A percentile compares a stretch with the other conserved stretches of the same genome.
These are phyloP conservation scores for Diaporthe citri DNA, from an alignment of 2,329 filamentous ascomycete species.

Conservation along the genomic window DNA sequence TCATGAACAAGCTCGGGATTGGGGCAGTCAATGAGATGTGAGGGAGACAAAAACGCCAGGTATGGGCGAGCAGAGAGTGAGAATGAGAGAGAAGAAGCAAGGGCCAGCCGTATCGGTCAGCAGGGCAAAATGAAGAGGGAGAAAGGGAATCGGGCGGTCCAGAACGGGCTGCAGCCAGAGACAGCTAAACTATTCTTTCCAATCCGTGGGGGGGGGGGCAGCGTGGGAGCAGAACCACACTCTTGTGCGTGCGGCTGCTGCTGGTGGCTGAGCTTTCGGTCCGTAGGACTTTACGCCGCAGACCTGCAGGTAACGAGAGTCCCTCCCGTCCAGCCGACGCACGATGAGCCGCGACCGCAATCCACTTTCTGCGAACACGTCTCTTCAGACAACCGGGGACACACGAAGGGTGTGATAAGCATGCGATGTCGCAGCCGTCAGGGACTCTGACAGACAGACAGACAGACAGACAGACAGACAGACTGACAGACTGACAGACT, in stretches of 20 bases:
- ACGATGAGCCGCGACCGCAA: conserved; percentile 9
- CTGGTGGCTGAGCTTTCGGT: conserved; percentile 34
- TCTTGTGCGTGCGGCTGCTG: conserved; percentile 16
- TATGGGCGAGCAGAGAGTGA: not conserved
- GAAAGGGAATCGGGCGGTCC: conserved; percentile 13
- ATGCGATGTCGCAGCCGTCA: not conserved
- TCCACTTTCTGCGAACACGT: conserved; percentile 3
- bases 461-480: not conserved
- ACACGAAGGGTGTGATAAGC: conserved; percentile 3
- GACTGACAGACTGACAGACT: not conserved
- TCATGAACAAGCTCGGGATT: not conserved
- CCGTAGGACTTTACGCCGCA: conserved; percentile 32
- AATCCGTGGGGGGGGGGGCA: not conserved
- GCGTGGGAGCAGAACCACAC: conserved; percentile 1
- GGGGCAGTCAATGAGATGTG: not conserved
- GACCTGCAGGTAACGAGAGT: conserved; percentile 17
- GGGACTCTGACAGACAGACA: not conserved
- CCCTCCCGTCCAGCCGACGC: conserved; percentile 25
- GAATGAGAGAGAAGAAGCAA: not conserved
- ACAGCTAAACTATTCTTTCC: conserved; percentile 26
- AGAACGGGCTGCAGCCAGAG: conserved; percentile 24
- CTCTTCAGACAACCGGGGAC: not conserved
- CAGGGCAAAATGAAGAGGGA: conserved; percentile 2
- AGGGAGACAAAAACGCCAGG: not conserved
- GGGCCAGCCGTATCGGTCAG: conserved; percentile 4